These are phyloP conservation scores for Collariella sp. DNA, from an alignment of 495 filamentous ascomycete species.

Conservation along the genomic window DNA sequence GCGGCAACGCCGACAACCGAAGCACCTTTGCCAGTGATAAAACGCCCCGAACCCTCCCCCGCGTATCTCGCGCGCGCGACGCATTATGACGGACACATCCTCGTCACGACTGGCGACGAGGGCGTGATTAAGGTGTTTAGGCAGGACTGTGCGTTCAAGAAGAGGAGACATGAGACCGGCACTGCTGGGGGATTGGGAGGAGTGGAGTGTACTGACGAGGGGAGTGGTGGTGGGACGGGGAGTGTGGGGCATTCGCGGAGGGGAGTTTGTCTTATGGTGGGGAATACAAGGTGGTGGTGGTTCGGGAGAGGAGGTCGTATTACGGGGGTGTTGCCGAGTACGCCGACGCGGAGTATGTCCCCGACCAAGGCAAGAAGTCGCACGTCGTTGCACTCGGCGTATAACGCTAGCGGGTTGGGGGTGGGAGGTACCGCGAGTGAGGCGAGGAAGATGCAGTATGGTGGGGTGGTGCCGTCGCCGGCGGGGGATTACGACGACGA, in stretches of 20 bases:
- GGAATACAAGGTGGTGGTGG: too few relatives aligned
- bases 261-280: too few relatives aligned
- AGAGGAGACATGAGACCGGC: slow-evolving; percentile 47
- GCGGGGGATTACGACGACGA: too few relatives aligned
- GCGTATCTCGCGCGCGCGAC: slow-evolving; percentile 63
- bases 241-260: slow-evolving; percentile 46
- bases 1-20: slow-evolving; percentile 5
- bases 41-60: slow-evolving; percentile 42
- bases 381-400: slow-evolving; percentile 26
- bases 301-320: too few relatives aligned
- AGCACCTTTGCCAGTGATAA: slow-evolving; percentile 15
- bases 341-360: slow-evolving; percentile 37
- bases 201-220: slow-evolving; percentile 50
- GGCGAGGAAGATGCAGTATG: slow-evolving; percentile 35
- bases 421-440: slow-evolving; percentile 25
- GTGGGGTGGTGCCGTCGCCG: slow-evolving; percentile 15
- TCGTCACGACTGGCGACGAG: slow-evolving; percentile 81
- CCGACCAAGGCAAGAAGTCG: slow-evolving; percentile 37
- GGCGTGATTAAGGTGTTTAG: slow-evolving; percentile 90
- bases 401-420: slow-evolving; percentile 24
- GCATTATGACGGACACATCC: slow-evolving; percentile 82
- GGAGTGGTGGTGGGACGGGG: slow-evolving; percentile 49
- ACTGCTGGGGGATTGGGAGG: slow-evolving; percentile 47
- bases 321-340: background rate
- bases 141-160: slow-evolving; percentile 73